Base-by-base conservation (phyloP, 2,329 filamentous ascomycete genomes). In the Knufia fluminis region DNA sequence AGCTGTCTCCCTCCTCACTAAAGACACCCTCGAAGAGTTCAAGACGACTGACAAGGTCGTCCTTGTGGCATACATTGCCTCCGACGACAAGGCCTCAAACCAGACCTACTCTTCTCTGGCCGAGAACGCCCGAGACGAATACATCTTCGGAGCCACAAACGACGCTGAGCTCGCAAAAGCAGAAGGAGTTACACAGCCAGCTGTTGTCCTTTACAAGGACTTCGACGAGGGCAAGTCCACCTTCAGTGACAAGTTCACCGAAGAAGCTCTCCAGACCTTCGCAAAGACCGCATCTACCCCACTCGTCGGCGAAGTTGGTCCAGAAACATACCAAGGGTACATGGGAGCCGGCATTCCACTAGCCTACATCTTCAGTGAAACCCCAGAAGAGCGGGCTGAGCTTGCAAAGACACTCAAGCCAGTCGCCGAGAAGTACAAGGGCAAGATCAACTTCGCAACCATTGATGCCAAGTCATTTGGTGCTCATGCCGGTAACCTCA, bases 11-110 rank as follows among this genome's bases (percentile, higher is more conserved):
- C 65, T 78, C 57, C 78, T 98, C 52, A 83, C 79, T 61, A 82
- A 85, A 68, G 86, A 91, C 58, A 88, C 83, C 52, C 74, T 96
- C 49, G 86, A 90, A 66, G 90, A 95, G 62, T 95, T 98, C 83
- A 97, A 97, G 83, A 91, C 84, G 53, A 82, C 90, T 66, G 92
- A 98, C 75, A 95, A 96, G 77, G 88, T 97, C 56, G 91, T 97
- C 53, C 70, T 97, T 49, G 82, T 98, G 56, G 91, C 83, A 60
- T 98, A 90, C 78, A 79, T 96, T 63, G 81, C 81, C 56, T 74
- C 78, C 51, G 82, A 85, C 55, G 83, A 86, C 68, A 94, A 94
- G 79, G 71, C 81, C 57, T 87, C 87, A 59, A 94, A 88, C 73
- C 80, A 91, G 68, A 89, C 85, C 61, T 97, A 90, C 75, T 79